Percentiles rank a stretch among this genome's conserved stretches.
Evolutionary conservation across 805 yeast genomes (phyloP).

Genomic region (Pichia ethanolica): DNA sequence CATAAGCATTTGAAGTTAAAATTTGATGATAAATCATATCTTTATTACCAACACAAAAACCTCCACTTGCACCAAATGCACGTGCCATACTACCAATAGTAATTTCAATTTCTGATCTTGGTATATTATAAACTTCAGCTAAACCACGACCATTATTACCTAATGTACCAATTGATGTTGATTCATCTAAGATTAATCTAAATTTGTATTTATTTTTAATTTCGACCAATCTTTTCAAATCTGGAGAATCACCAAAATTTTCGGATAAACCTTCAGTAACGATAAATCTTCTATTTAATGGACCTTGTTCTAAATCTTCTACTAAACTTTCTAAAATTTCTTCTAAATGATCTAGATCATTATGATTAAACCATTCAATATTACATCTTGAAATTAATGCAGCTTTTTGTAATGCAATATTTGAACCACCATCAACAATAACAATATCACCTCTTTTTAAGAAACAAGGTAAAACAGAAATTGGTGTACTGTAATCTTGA

Average conservation of each 20-base stretch:
- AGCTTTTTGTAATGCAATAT: constrained; percentile 80
- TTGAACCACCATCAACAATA: constrained; percentile 76
- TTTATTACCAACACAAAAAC: constrained; percentile 80
- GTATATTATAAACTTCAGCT: constrained; percentile 62
- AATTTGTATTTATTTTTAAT: constrained; percentile 78
- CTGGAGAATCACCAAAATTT: constrained; percentile 72
- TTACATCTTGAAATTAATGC: constrained; percentile 79
- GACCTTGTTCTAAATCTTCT: constrained; percentile 57
- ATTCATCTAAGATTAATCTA: constrained; percentile 82
- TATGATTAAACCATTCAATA: constrained; percentile 78
- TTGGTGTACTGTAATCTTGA: constrained; percentile 82
- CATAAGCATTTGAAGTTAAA: constrained; percentile 81
- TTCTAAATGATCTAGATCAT: constrained; percentile 79
- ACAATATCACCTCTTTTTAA: constrained; percentile 91
- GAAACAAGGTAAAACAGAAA: constrained; percentile 88
- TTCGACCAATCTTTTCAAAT: constrained; percentile 58
- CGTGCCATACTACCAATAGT: constrained; percentile 83
- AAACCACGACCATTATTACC: constrained; percentile 85
- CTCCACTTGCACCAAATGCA: constrained; percentile 82
- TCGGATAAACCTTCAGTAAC: constrained; percentile 87
- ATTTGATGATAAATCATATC: constrained; percentile 90
- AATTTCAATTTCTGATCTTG: constrained; percentile 69
- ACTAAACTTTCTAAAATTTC: constrained; percentile 53
- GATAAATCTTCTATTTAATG: constrained; percentile 83
- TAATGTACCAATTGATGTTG: constrained; percentile 76